Evolutionary conservation across 83 land plant species (phyloP), one percentile per base, ranked within the genome.

Genomic region (Diphasiastrum complanatum): DNA sequence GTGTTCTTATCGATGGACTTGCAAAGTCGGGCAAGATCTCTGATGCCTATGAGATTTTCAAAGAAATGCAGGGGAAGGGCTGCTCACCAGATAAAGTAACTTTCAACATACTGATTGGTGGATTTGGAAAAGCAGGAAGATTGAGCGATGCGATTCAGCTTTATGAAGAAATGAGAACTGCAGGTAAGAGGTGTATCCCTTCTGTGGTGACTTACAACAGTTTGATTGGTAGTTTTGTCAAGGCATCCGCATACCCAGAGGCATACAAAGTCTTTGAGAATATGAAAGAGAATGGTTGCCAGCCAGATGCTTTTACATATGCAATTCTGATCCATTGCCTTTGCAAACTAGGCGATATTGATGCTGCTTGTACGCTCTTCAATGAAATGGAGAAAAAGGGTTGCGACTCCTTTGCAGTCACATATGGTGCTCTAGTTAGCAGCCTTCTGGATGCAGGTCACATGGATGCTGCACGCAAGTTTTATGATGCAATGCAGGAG

Each of bases 1-100:
- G 51, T 48, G 41, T 57, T 19, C 47, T 67, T 58, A 82, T 87
- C 60, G 46, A 65, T 38, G 68, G 47, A 20, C 68, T 65, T 36
- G 36, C 59, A 12, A 65, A 65, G 29, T 23, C 22, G 1, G 68
- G 68, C 22, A 52, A 52, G 29, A 14, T 65, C 40, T 47, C 37
- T 3, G 68, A n/a, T 47, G 68, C 68, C 0, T 65, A 31, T 65
- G 59, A 59, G 25, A 23, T 65, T 14, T 65, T 65, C 60, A 51
- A 58, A 32, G 63, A 67, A 25, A 67, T 67, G 70, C 45, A 54
- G 18, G 63, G 51, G 51, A 67, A 33, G 28, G 61, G 64, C 35
- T 22, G 26, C 18, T 47, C 8, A 40, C 29, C 57, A 30, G 3
- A 11, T 47, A n/a, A 4, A 22, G 20, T 24, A 6, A 12, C 23